Percentiles rank a stretch among this genome's conserved stretches.
phyloP scores from a whole-genome alignment of 1,284 basidiomycete species.

The Schizophyllum amplum region DNA sequence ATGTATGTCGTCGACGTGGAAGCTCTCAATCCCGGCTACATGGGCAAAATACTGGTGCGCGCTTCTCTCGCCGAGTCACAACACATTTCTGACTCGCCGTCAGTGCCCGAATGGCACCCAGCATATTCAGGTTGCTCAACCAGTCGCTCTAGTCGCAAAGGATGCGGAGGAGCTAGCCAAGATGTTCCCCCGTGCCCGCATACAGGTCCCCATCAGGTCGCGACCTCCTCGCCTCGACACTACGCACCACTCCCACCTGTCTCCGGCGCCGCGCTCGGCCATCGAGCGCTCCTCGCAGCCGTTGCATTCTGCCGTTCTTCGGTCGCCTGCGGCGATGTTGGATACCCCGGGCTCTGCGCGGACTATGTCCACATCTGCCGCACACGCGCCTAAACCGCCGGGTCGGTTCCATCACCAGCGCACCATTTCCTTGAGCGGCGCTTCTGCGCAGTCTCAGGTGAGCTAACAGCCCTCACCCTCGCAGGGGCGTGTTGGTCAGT shows the following conservation, averaged over 20 bases:
- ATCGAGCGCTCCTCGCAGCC: not conserved
- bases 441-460: not conserved
- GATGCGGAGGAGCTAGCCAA: constrained; percentile 22
- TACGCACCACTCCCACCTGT: constrained; percentile 15
- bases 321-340: not conserved
- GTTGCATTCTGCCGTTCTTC: not conserved
- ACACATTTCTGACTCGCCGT: not conserved
- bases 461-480: constrained; percentile 8
- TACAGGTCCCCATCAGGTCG: constrained; percentile 15
- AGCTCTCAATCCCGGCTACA: constrained; percentile 6
- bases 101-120: constrained; percentile 31
- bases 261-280: not conserved
- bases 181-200: constrained; percentile 12
- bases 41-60: constrained; percentile 9
- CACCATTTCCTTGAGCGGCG: not conserved
- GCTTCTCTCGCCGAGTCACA: not conserved
- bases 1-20: constrained; percentile 4
- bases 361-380: not conserved
- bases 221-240: constrained; percentile 16
- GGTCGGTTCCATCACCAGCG: not conserved
- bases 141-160: constrained; percentile 29
- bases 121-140: constrained; percentile 32
- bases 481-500: constrained; percentile 2
- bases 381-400: not conserved
- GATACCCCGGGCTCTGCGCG: not conserved